Evolutionary conservation across 768 basidiomycete genomes (phyloP).

Genomic region (Suillus paluster): DNA sequence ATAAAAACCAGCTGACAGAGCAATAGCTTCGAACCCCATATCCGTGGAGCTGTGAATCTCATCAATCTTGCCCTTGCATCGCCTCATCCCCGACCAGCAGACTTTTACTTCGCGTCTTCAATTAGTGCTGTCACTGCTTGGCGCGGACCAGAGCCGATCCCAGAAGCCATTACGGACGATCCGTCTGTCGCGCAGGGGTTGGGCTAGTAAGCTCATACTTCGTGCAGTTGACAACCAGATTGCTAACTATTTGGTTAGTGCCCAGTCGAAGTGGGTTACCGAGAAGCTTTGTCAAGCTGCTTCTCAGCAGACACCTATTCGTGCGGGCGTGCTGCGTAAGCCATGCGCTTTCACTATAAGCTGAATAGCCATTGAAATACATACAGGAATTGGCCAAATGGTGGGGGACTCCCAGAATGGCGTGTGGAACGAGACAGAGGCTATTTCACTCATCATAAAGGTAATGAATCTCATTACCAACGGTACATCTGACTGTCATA

Average conservation of each 20-base stretch:
- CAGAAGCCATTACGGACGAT: slow-evolving; percentile 27
- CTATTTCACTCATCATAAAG: slow-evolving; percentile 33
- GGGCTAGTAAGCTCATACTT: slow-evolving; percentile 28
- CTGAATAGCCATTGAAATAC: slow-evolving; percentile 30
- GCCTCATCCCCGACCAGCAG: slow-evolving; percentile 33
- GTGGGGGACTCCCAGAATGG: slow-evolving; percentile 54
- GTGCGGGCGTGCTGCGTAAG: slow-evolving; percentile 26
- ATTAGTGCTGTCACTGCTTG: slow-evolving; percentile 38
- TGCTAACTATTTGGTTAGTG: slow-evolving; percentile 11
- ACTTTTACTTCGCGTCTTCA: slow-evolving; percentile 58
- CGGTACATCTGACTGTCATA: slow-evolving; percentile 11
- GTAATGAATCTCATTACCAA: slow-evolving; percentile 13
- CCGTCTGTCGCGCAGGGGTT: slow-evolving; percentile 36
- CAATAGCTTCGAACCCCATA: slow-evolving; percentile 46
- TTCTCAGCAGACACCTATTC: slow-evolving; percentile 29
- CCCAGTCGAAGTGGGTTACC: slow-evolving; percentile 53
- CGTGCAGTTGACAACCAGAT: not conserved
- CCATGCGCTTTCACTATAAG: not conserved
- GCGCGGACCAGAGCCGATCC: slow-evolving; percentile 21
- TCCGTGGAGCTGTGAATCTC: slow-evolving; percentile 53
- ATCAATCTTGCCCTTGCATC: slow-evolving; percentile 52
- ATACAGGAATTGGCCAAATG: slow-evolving; percentile 58
- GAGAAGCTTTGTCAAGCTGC: slow-evolving; percentile 56
- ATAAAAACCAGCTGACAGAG: slow-evolving; percentile 8
- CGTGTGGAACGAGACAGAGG: slow-evolving; percentile 59